Evolutionary conservation across 192 early-diverging fungal genomes (phyloP).

Genomic region (Powellomyces hirtus): DNA sequence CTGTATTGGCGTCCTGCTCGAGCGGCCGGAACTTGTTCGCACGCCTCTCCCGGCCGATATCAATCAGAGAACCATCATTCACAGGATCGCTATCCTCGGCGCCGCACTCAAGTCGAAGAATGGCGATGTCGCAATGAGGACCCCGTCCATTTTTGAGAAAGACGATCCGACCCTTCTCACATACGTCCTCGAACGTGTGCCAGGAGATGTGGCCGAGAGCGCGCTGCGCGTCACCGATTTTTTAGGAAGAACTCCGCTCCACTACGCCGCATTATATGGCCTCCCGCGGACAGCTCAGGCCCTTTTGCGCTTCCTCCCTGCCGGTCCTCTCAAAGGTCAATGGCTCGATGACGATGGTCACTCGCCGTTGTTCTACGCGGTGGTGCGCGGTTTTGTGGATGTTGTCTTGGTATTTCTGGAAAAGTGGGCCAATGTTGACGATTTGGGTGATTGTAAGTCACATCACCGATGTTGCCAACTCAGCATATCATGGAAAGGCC

Average conservation of each 20-base stretch:
- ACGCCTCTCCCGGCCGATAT: slow-evolving; percentile 40
- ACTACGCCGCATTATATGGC: slow-evolving; percentile 60
- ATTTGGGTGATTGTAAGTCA: slow-evolving; percentile 14
- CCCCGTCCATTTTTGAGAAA: slow-evolving; percentile 1
- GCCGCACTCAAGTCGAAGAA: slow-evolving; percentile 21
- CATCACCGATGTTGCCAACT: no score
- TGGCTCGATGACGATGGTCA: slow-evolving; percentile 71
- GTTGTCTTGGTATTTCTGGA: slow-evolving; percentile 11
- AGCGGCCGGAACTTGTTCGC: slow-evolving; percentile 7
- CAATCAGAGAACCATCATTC: slow-evolving; percentile 61
- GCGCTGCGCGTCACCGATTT: slow-evolving; percentile 45
- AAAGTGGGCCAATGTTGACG: slow-evolving; percentile 13
- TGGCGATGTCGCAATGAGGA: not conserved
- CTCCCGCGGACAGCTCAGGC: slow-evolving; percentile 41
- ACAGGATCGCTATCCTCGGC: slow-evolving; percentile 50
- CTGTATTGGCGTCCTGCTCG: slow-evolving; percentile 11
- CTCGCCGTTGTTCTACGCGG: slow-evolving; percentile 63
- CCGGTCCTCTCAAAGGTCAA: slow-evolving; percentile 16
- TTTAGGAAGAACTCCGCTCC: slow-evolving; percentile 58
- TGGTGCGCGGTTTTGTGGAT: slow-evolving; percentile 37
- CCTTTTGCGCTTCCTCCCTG: slow-evolving; percentile 47
- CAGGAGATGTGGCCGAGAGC: slow-evolving; percentile 25
- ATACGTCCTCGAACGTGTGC: slow-evolving; percentile 37
- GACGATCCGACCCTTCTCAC: slow-evolving; percentile 41
- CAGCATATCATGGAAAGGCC: no score